Evolutionary conservation across 2,329 filamentous ascomycete species (phyloP).

Genomic region (Aspergillus aculeatinus): DNA sequence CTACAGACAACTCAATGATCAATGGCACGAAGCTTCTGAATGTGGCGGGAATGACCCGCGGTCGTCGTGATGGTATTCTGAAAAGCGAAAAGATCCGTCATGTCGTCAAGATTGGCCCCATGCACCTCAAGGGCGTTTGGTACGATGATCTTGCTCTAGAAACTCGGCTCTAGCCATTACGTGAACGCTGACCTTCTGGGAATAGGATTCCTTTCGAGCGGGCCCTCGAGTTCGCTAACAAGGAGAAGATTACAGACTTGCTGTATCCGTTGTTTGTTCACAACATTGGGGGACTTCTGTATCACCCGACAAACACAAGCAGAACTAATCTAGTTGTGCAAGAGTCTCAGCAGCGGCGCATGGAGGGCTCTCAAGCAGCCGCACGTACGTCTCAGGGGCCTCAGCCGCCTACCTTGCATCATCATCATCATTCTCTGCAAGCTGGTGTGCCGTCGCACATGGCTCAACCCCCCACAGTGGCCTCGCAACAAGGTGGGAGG

Average conservation of each 20-base stretch:
- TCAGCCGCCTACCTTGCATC: constrained; percentile 59
- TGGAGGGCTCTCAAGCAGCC: constrained; percentile 50
- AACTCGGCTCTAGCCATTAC: not conserved
- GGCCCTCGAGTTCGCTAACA: constrained; percentile 97
- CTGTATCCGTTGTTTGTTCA: constrained; percentile 96
- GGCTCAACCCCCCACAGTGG: constrained; percentile 67
- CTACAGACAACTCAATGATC: constrained; percentile 93
- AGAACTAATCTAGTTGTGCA: constrained; percentile 84
- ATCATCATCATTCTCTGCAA: constrained; percentile 70
- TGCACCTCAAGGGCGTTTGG: constrained; percentile 98
- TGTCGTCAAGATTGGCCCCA: constrained; percentile 97
- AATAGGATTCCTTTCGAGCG: constrained; percentile 94
- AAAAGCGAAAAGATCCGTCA: constrained; percentile 97
- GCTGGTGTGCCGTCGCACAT: constrained; percentile 58
- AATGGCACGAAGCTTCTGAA: constrained; percentile 97
- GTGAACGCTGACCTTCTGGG: constrained; percentile 18
- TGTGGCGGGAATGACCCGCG: constrained; percentile 96
- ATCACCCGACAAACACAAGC: constrained; percentile 81
- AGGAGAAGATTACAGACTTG: constrained; percentile 96
- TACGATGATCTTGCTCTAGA: constrained; percentile 50
- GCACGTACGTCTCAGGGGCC: constrained; percentile 64
- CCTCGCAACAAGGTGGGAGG: constrained; percentile 60
- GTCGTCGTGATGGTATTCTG: constrained; percentile 88
- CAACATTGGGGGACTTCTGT: constrained; percentile 90
- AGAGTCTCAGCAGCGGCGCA: constrained; percentile 72